A percentile compares a stretch with the other conserved stretches of the same genome.
phyloP scores from a whole-genome alignment of 2,329 filamentous ascomycete species.

The Davidsoniella australis region DNA sequence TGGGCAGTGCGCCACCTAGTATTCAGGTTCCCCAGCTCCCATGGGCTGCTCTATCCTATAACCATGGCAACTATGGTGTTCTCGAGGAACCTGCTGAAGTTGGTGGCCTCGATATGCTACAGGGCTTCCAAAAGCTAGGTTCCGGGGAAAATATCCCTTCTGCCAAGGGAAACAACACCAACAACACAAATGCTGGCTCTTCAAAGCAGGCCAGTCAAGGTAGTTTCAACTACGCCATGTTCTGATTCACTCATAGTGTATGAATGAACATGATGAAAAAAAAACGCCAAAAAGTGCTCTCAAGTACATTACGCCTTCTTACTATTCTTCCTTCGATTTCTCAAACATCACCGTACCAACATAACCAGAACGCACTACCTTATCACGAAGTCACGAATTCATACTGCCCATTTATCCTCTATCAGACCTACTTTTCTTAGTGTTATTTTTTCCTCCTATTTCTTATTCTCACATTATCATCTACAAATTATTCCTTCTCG shows the following conservation, averaged over 20 bases:
- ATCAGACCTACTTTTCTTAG: slow-evolving; percentile 10
- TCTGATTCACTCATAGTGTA: not conserved
- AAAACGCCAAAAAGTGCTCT: too few species aligned
- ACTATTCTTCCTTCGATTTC: not conserved
- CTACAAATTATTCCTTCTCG: slow-evolving; percentile 6
- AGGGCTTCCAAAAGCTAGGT: slow-evolving; percentile 62
- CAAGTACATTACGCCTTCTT: not conserved
- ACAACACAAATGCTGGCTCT: slow-evolving; percentile 15
- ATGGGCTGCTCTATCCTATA: slow-evolving; percentile 21
- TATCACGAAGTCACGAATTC: slow-evolving; percentile 17
- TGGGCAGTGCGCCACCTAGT: slow-evolving; percentile 19
- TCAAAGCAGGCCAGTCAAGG: slow-evolving; percentile 20
- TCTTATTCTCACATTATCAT: slow-evolving; percentile 9
- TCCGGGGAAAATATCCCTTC: slow-evolving; percentile 20
- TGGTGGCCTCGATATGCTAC: slow-evolving; percentile 51
- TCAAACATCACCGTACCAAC: not conserved
- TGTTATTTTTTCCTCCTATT: slow-evolving; percentile 9
- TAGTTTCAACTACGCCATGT: slow-evolving; percentile 8
- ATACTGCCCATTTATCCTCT: slow-evolving; percentile 4
- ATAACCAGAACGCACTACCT: slow-evolving; percentile 15
- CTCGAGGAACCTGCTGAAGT: slow-evolving; percentile 30
- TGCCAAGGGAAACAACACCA: slow-evolving; percentile 13
- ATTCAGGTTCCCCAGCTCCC: slow-evolving; percentile 24
- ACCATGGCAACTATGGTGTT: slow-evolving; percentile 22
- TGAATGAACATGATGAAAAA: too few species aligned